phyloP scores from a whole-genome alignment of 2,329 filamentous ascomycete genomes.

The Calonectria hongkongensis region DNA sequence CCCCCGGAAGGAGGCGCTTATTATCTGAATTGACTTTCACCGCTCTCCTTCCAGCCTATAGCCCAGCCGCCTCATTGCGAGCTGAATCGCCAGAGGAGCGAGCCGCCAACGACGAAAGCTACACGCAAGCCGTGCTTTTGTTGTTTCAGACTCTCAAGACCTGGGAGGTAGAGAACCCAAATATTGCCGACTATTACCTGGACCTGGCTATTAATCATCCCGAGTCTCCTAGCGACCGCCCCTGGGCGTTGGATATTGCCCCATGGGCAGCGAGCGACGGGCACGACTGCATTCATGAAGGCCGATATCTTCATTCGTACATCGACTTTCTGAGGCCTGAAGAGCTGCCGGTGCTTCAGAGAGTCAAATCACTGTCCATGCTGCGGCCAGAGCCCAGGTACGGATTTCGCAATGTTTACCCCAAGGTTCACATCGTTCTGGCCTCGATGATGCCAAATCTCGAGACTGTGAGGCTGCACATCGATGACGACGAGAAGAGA shows the following conservation, averaged over 20 bases:
- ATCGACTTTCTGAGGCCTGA: conserved; percentile 23
- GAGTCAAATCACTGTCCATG: conserved; percentile 22
- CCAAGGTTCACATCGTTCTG: conserved; percentile 28
- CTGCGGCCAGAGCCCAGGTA: neutral
- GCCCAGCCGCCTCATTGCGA: neutral
- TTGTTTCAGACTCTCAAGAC: conserved; percentile 22
- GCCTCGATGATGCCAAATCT: conserved; percentile 37
- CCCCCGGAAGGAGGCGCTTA: conserved; percentile 12
- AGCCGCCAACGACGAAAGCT: conserved; percentile 31
- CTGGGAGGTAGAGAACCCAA: conserved; percentile 30
- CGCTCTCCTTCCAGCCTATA: conserved; percentile 21
- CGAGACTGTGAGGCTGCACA: conserved; percentile 11
- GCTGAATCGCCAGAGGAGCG: conserved; percentile 35
- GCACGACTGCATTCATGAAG: conserved; percentile 28
- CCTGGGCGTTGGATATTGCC: conserved; percentile 1
- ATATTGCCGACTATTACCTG: conserved; percentile 6
- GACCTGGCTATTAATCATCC: conserved; percentile 32
- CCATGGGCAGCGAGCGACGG: neutral
- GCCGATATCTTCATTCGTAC: conserved; percentile 37
- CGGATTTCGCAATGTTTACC: conserved; percentile 29
- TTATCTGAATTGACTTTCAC: conserved; percentile 29
- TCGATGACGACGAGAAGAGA: conserved; percentile 31
- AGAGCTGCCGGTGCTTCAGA: conserved; percentile 9
- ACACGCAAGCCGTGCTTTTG: conserved; percentile 6
- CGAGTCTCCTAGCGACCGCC: conserved; percentile 30